Conservation (phyloP, 768 basidiomycete species). For the Boletales sp. region DNA sequence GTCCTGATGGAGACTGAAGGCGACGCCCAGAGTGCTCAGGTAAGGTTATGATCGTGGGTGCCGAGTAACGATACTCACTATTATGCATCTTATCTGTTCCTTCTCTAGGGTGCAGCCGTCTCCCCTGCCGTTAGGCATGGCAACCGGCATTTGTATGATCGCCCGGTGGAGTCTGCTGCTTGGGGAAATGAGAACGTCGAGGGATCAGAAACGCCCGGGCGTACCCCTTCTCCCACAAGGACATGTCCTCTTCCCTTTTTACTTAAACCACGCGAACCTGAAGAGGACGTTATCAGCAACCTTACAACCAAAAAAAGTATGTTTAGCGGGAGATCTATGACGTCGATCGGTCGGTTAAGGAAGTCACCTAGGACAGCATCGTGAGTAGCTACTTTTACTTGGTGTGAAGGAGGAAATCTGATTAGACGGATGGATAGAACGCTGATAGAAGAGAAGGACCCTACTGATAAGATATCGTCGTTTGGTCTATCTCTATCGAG, state of each 20-base stretch:
- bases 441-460: slow-evolving; percentile 30
- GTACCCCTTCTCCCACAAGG: slow-evolving; percentile 19
- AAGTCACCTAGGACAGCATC: slow-evolving; percentile 74
- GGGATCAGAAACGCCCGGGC: slow-evolving; percentile 9
- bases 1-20: slow-evolving; percentile 31
- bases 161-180: slow-evolving; percentile 32
- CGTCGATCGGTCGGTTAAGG: slow-evolving; percentile 60
- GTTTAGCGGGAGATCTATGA: slow-evolving; percentile 66
- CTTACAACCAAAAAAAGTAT: slow-evolving; percentile 52
- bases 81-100: neutral
- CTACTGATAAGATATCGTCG: slow-evolving; percentile 42
- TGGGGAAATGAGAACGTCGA: slow-evolving; percentile 19
- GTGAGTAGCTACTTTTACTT: slow-evolving; percentile 37
- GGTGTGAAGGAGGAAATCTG: neutral
- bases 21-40: slow-evolving; percentile 57
- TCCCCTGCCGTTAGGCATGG: slow-evolving; percentile 32
- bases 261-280: slow-evolving; percentile 16
- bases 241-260: neutral
- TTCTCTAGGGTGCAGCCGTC: slow-evolving; percentile 43
- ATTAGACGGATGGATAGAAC: slow-evolving; percentile 19
- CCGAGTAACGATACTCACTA: neutral
- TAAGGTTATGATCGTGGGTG: slow-evolving; percentile 30
- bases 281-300: slow-evolving; percentile 20
- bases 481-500: slow-evolving; percentile 43
- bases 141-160: slow-evolving; percentile 60